Conservation (phyloP, 2,329 filamentous ascomycete genomes). For the Lachnellula arida region DNA sequence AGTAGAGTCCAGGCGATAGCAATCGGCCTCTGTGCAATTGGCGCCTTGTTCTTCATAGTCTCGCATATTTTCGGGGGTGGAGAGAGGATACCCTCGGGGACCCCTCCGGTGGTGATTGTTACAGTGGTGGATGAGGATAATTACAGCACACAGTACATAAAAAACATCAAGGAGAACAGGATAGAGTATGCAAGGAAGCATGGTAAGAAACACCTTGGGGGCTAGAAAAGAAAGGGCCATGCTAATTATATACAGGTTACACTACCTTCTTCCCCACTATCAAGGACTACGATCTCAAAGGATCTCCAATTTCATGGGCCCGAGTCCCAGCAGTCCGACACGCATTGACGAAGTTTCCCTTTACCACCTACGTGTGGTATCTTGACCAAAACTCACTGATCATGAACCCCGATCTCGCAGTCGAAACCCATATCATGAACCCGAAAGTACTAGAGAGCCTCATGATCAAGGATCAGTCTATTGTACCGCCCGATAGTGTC, state of each 20-base stretch:
- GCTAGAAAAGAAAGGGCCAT: neutral
- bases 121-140: constrained; percentile 70
- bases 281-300: constrained; percentile 68
- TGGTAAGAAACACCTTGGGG: constrained; percentile 50
- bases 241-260: constrained; percentile 59
- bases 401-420: constrained; percentile 69
- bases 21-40: constrained; percentile 36
- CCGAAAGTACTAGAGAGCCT: constrained; percentile 62
- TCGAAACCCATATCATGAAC: constrained; percentile 69
- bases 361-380: constrained; percentile 79
- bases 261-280: constrained; percentile 73
- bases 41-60: constrained; percentile 55
- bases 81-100: constrained; percentile 44
- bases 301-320: constrained; percentile 62
- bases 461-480: constrained; percentile 80
- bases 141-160: constrained; percentile 62
- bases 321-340: constrained; percentile 84
- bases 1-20: constrained; percentile 58
- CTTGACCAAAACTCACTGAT: constrained; percentile 82
- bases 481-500: constrained; percentile 93
- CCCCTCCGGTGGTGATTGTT: constrained; percentile 69
- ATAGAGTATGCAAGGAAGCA: constrained; percentile 80
- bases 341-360: constrained; percentile 74
- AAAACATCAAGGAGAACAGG: constrained; percentile 75
- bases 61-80: constrained; percentile 33